These are phyloP conservation scores for Evansstolkia leycettana DNA, from an alignment of 495 filamentous ascomycete species.

Conservation along the genomic window DNA sequence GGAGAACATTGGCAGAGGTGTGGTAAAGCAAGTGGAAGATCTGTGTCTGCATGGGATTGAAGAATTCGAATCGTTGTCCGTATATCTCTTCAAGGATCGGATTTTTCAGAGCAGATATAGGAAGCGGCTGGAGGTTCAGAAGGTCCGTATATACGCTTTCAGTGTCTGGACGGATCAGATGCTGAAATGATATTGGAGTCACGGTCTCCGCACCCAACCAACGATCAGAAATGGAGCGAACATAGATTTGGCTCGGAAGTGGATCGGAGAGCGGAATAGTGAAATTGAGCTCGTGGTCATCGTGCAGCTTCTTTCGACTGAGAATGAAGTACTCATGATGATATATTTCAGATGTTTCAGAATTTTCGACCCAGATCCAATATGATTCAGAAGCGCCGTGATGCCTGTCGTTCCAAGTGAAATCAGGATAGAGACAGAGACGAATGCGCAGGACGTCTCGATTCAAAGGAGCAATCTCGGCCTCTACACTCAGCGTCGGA, in stretches of 20 bases:
- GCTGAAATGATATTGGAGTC: conserved; percentile 88
- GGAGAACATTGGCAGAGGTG: conserved; percentile 76
- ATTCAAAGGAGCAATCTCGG: conserved; percentile 92
- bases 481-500: conserved; percentile 77
- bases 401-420: conserved; percentile 90
- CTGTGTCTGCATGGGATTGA: conserved; percentile 99
- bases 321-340: conserved; percentile 97
- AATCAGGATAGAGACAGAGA: conserved; percentile 76
- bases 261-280: conserved; percentile 93
- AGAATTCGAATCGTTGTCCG: conserved; percentile 76
- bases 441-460: conserved; percentile 84
- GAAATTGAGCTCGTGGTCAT: conserved; percentile 94
- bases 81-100: conserved; percentile 80
- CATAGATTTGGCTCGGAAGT: conserved; percentile 87
- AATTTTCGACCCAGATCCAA: conserved; percentile 98
- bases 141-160: conserved; percentile 95
- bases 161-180: conserved; percentile 92
- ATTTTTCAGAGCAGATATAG: conserved; percentile 80
- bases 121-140: conserved; percentile 81
- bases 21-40: conserved; percentile 95
- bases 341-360: conserved; percentile 93
- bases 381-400: conserved; percentile 92
- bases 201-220: conserved; percentile 98
- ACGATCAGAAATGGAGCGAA: conserved; percentile 83
- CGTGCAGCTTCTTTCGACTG: conserved; percentile 73